A percentile compares a stretch with the other conserved stretches of the same genome.
phyloP scores from a whole-genome alignment of 345 rosid genomes.

The Eucalyptus polyanthemos region DNA sequence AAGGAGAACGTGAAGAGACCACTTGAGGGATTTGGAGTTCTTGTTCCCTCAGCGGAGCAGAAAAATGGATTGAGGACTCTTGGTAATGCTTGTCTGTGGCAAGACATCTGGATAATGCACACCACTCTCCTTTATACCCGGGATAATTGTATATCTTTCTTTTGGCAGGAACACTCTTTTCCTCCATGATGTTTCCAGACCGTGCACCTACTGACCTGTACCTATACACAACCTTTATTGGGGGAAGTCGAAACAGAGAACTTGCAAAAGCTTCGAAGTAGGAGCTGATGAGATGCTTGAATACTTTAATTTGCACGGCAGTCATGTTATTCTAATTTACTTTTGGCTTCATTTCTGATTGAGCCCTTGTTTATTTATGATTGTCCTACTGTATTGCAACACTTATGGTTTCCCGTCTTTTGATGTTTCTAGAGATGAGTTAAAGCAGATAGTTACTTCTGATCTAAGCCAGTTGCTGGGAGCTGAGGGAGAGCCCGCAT shows the following conservation, averaged over 20 bases:
- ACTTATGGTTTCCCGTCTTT: not conserved
- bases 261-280: slow-evolving; percentile 85
- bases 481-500: slow-evolving; percentile 83
- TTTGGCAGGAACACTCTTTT: slow-evolving; percentile 74
- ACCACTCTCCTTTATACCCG: not conserved
- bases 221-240: slow-evolving; percentile 92
- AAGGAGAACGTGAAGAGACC: slow-evolving; percentile 86
- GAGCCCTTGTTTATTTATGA: not conserved
- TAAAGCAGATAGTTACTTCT: slow-evolving; percentile 69
- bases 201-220: slow-evolving; percentile 58
- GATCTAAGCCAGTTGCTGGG: slow-evolving; percentile 76
- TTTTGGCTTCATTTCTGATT: not conserved
- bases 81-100: slow-evolving; percentile 25
- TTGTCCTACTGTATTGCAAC: not conserved
- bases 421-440: slow-evolving; percentile 37
- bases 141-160: not conserved
- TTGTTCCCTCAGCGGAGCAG: slow-evolving; percentile 82
- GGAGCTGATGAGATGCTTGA: not conserved
- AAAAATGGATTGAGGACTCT: slow-evolving; percentile 77
- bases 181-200: slow-evolving; percentile 95
- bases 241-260: slow-evolving; percentile 84
- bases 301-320: not conserved
- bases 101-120: not conserved
- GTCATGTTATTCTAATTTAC: not conserved
- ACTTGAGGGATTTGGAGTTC: slow-evolving; percentile 93